These are phyloP conservation scores for Rhizopogon rudus DNA, from an alignment of 768 basidiomycete genomes.

Conservation along the genomic window DNA sequence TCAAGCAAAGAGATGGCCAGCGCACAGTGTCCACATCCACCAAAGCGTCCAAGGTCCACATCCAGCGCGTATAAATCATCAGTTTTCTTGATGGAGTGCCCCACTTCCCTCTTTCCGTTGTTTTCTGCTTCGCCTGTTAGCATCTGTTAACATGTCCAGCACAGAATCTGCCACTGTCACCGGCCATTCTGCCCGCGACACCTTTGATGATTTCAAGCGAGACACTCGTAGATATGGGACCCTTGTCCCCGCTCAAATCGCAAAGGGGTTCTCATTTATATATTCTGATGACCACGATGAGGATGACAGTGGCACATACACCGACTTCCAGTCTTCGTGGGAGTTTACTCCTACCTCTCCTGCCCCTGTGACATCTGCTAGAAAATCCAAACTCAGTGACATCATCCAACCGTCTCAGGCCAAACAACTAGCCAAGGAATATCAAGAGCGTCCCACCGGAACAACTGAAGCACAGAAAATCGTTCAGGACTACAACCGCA, in stretches of 20 bases:
- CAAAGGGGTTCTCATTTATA: conserved; percentile 2
- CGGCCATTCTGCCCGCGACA: neutral
- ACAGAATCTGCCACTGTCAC: neutral
- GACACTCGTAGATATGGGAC: conserved; percentile 24
- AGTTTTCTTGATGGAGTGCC: neutral
- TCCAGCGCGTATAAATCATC: neutral
- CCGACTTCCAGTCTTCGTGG: conserved; percentile 8
- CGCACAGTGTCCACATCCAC: neutral
- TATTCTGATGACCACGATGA: conserved; percentile 7
- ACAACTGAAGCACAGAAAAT: conserved; percentile 20
- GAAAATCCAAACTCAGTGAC: neutral
- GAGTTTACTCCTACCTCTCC: conserved; percentile 4
- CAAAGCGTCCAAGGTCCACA: neutral
- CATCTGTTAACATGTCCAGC: neutral
- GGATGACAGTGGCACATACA: neutral
- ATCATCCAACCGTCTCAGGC: neutral
- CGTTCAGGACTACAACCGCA: neutral
- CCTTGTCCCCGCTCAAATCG: conserved; percentile 13
- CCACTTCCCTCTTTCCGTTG: neutral
- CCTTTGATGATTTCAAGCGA: neutral
- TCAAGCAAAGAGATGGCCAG: neutral
- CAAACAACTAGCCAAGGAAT: neutral
- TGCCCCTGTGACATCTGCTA: neutral
- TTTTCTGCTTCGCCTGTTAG: too few relatives aligned
- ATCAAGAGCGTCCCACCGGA: neutral